phyloP scores from a whole-genome alignment of 208 protist genomes.

The Trypanosoma theileri region DNA sequence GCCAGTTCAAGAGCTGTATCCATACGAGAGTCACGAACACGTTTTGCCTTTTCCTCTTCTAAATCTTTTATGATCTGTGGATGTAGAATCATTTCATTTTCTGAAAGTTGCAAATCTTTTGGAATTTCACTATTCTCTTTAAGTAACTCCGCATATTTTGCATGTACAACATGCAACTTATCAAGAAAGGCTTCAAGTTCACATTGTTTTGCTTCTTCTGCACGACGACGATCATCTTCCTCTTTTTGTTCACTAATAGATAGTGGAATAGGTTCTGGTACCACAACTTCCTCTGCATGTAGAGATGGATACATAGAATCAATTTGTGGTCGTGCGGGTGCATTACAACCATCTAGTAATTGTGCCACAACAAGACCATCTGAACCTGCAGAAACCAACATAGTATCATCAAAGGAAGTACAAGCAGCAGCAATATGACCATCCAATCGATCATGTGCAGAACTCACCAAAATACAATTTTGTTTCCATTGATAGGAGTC shows the following conservation, averaged over 20 bases:
- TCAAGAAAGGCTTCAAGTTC: slow-evolving; percentile 74
- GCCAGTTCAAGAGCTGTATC: slow-evolving; percentile 85
- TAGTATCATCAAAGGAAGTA: slow-evolving; percentile 83
- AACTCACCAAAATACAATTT: slow-evolving; percentile 34
- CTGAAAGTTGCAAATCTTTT: slow-evolving; percentile 37
- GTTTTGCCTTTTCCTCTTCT: slow-evolving; percentile 58
- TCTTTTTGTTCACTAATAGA: slow-evolving; percentile 94
- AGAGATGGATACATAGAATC: background rate
- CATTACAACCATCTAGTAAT: slow-evolving; percentile 35
- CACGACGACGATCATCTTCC: slow-evolving; percentile 78
- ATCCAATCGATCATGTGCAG: slow-evolving; percentile 83
- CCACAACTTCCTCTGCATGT: slow-evolving; percentile 21
- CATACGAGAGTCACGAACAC: slow-evolving; percentile 65
- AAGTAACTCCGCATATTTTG: slow-evolving; percentile 66
- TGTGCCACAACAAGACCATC: slow-evolving; percentile 92
- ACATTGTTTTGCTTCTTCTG: slow-evolving; percentile 56
- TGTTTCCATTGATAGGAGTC: background rate
- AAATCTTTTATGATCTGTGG: slow-evolving; percentile 68
- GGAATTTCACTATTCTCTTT: slow-evolving; percentile 69
- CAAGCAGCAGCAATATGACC: slow-evolving; percentile 54
- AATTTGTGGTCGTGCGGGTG: slow-evolving; percentile 18
- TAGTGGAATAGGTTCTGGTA: slow-evolving; percentile 28
- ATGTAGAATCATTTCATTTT: slow-evolving; percentile 88
- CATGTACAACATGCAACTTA: slow-evolving; percentile 62
- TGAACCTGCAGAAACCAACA: slow-evolving; percentile 81